Evolutionary conservation across 2,329 filamentous ascomycete species (phyloP).

Genomic region (Sporothrix protearum): DNA sequence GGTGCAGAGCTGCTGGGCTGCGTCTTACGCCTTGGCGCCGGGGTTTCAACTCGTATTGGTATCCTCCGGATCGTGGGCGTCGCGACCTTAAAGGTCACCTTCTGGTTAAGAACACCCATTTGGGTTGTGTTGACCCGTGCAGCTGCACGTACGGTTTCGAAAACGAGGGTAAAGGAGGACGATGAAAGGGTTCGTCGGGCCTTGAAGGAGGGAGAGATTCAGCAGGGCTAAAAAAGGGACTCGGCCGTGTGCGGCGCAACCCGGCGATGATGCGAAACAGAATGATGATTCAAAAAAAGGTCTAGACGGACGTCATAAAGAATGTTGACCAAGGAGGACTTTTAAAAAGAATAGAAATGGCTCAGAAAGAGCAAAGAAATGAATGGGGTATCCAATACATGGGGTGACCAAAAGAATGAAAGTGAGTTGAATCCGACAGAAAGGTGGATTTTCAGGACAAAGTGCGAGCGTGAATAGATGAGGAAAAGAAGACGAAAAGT

Average conservation of each 20-base stretch:
- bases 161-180: not conserved
- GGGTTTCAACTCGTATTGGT: constrained; percentile 46
- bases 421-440: constrained; percentile 5
- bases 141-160: not conserved
- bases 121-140: too few species aligned
- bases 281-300: not conserved
- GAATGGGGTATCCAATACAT: not conserved
- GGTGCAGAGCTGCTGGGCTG: constrained; percentile 27
- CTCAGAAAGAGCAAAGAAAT: not conserved
- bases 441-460: not conserved
- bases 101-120: constrained; percentile 44
- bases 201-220: not conserved
- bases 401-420: not conserved
- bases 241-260: not conserved
- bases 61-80: constrained; percentile 51
- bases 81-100: constrained; percentile 51
- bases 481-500: not conserved
- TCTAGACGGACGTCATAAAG: not conserved
- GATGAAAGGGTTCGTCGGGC: not conserved
- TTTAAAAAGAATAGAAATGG: not conserved
- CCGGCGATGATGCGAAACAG: not conserved
- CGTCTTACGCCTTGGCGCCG: constrained; percentile 40
- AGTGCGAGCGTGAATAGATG: not conserved
- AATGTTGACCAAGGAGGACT: not conserved
- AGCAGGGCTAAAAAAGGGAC: not conserved